Conservation (phyloP, 345 rosid genomes). For the Dipteronia sinensis region DNA sequence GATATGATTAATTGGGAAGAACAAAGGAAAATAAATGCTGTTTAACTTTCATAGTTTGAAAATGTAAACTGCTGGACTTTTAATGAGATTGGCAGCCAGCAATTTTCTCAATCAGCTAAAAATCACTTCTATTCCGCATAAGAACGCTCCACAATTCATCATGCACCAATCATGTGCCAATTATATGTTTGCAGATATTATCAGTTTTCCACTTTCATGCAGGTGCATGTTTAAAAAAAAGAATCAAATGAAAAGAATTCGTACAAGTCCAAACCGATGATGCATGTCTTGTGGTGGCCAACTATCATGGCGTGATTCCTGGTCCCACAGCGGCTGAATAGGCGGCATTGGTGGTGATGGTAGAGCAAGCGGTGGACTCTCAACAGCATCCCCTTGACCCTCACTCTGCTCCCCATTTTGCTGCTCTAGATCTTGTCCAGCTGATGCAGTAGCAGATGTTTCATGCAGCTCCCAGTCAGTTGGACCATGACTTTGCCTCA, state of each 20-base stretch:
- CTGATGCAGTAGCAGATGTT: conserved; percentile 43
- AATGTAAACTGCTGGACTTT: neutral
- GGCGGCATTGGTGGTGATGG: conserved; percentile 54
- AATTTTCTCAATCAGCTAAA: conserved; percentile 1
- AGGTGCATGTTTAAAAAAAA: neutral
- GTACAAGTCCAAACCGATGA: conserved; percentile 74
- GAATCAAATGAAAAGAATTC: conserved; percentile 25
- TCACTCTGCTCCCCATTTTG: conserved; percentile 50
- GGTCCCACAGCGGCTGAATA: conserved; percentile 67
- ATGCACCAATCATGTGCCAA: neutral
- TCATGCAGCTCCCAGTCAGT: conserved; percentile 72
- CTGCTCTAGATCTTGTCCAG: conserved; percentile 59
- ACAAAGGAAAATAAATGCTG: neutral
- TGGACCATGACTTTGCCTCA: conserved; percentile 74
- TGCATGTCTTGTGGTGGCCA: conserved; percentile 72
- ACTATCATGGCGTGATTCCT: conserved; percentile 44
- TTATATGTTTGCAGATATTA: neutral
- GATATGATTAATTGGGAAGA: neutral
- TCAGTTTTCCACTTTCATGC: neutral
- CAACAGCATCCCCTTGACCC: conserved; percentile 44
- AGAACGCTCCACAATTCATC: neutral
- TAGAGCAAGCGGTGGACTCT: conserved; percentile 46
- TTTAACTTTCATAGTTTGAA: neutral
- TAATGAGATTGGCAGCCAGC: neutral
- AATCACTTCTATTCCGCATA: neutral